Evolutionary conservation across 2,329 filamentous ascomycete genomes (phyloP).

Genomic region (Mycosphaerella sp.): DNA sequence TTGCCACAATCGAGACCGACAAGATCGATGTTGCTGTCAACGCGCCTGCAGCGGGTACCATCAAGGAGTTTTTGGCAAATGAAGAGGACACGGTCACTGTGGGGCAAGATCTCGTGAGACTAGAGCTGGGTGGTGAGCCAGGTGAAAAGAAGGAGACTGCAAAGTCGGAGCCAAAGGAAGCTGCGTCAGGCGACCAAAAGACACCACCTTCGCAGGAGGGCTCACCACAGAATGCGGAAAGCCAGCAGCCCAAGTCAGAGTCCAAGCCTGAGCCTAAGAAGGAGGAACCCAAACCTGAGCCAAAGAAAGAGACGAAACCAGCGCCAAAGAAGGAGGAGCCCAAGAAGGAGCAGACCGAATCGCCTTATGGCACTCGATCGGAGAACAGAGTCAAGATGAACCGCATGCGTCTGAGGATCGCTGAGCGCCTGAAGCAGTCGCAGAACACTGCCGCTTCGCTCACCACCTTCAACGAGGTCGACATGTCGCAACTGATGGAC

Average conservation of each 20-base stretch:
- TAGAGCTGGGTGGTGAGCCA: conserved; percentile 66
- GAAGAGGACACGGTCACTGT: conserved; percentile 96
- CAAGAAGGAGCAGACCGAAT: conserved; percentile 36
- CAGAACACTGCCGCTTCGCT: conserved; percentile 97
- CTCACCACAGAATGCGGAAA: conserved; percentile 39
- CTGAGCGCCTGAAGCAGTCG: conserved; percentile 96
- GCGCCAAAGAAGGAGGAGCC: conserved; percentile 35
- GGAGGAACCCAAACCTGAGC: conserved; percentile 35
- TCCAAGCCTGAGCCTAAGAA: conserved; percentile 41
- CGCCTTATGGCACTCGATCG: conserved; percentile 63
- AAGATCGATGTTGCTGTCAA: conserved; percentile 99
- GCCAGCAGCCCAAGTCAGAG: conserved; percentile 38
- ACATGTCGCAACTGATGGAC: conserved; percentile 97
- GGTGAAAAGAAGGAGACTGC: conserved; percentile 53
- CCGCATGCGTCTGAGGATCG: conserved; percentile 95
- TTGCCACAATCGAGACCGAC: conserved; percentile 98
- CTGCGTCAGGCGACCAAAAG: conserved; percentile 49
- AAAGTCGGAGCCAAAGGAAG: conserved; percentile 53
- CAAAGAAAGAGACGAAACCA: conserved; percentile 37
- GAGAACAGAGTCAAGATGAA: conserved; percentile 99
- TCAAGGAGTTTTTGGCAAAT: conserved; percentile 84
- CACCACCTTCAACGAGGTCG: conserved; percentile 98
- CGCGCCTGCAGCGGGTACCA: conserved; percentile 79
- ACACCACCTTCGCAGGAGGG: conserved; percentile 36
- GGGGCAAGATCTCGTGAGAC: conserved; percentile 79